A percentile compares a stretch with the other conserved stretches of the same genome.
These are phyloP conservation scores for Botrytis galanthina DNA, from an alignment of 2,329 filamentous ascomycete genomes.

Conservation along the genomic window DNA sequence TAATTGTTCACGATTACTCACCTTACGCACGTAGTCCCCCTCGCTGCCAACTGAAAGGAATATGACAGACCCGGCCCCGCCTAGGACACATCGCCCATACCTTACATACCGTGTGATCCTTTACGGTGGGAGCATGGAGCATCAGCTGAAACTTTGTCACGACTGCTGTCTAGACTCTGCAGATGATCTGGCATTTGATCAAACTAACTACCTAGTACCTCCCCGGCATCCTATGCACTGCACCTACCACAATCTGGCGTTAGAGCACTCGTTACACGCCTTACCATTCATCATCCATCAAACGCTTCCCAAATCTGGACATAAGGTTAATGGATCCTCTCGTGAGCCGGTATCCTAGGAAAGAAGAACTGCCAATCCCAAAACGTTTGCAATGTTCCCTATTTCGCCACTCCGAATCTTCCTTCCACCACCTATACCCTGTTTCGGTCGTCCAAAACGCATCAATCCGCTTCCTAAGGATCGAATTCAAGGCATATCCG, in stretches of 20 bases:
- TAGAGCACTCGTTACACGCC: not conserved
- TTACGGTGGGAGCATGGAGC: not conserved
- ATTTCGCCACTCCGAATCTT: not conserved
- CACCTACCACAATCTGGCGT: conserved; percentile 10
- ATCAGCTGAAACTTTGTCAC: not conserved
- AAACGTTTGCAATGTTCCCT: not conserved
- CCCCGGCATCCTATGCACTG: not conserved
- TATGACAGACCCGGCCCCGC: not conserved
- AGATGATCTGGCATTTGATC: conserved; percentile 6
- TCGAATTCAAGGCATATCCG: not conserved
- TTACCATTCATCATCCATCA: not conserved
- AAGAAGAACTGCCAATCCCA: not conserved
- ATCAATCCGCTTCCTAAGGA: not conserved
- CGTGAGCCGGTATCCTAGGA: not conserved
- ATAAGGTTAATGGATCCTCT: not conserved
- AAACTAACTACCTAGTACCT: not conserved
- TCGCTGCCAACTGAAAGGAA: not conserved
- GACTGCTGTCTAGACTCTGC: not conserved
- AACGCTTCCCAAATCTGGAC: not conserved
- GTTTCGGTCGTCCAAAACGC: not conserved
- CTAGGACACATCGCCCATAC: not conserved
- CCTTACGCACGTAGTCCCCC: not conserved
- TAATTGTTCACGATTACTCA: not conserved
- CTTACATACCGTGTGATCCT: not conserved
- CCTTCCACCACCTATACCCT: not conserved